A percentile compares a stretch with the other conserved stretches of the same genome.
These are phyloP conservation scores for Ilyonectria destructans DNA, from an alignment of 2,329 filamentous ascomycete genomes.

Conservation along the genomic window DNA sequence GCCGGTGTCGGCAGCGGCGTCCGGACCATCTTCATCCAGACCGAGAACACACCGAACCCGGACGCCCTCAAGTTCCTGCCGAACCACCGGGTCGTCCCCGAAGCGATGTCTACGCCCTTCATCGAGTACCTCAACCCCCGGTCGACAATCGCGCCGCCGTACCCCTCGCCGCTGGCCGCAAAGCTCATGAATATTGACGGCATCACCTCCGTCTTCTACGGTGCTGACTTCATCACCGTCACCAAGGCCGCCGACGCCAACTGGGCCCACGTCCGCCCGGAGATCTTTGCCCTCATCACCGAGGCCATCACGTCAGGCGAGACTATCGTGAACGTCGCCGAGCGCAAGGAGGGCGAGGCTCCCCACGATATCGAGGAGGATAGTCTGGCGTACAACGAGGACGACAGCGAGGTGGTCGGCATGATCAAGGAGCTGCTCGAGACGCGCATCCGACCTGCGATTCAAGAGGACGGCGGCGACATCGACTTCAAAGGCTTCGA, in stretches of 20 bases:
- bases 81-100: constrained; percentile 88
- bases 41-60: constrained; percentile 93
- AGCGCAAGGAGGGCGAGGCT: constrained; percentile 70
- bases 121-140: constrained; percentile 94
- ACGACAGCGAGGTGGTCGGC: constrained; percentile 93
- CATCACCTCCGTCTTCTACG: constrained; percentile 95
- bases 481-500: constrained; percentile 96
- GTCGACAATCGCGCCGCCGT: constrained; percentile 88
- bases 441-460: constrained; percentile 93
- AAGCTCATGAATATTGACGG: constrained; percentile 95
- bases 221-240: constrained; percentile 95
- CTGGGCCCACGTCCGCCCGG: constrained; percentile 96
- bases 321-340: constrained; percentile 81
- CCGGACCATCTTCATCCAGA: constrained; percentile 97
- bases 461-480: constrained; percentile 97
- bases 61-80: constrained; percentile 97
- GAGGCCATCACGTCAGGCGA: constrained; percentile 91
- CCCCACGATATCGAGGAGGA: constrained; percentile 69
- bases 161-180: constrained; percentile 92
- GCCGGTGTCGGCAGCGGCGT: constrained; percentile 55
- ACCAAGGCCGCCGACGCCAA: constrained; percentile 90
- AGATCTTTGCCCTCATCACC: constrained; percentile 95
- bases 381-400: constrained; percentile 86
- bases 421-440: constrained; percentile 99
- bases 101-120: constrained; percentile 80